Evolutionary conservation across 2,329 filamentous ascomycete genomes (phyloP).

Genomic region (Colletotrichum musae): DNA sequence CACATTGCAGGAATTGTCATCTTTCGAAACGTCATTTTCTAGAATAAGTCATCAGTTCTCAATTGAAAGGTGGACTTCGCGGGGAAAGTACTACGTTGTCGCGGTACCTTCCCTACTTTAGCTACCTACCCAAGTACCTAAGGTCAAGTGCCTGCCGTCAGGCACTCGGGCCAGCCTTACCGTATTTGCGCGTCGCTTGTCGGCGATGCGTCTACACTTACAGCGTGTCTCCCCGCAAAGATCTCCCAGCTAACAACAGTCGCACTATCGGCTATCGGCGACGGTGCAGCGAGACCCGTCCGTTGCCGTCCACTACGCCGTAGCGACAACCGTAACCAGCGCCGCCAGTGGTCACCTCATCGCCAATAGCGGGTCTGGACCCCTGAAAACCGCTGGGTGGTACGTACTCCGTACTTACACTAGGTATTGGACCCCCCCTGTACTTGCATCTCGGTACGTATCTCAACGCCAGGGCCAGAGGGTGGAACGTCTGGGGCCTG

Average conservation of each 20-base stretch:
- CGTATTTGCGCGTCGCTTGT: slow-evolving; percentile 11
- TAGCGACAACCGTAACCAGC: slow-evolving; percentile 30
- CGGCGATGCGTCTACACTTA: neutral
- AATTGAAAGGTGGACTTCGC: neutral
- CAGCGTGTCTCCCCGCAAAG: slow-evolving; percentile 18
- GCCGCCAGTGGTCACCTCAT: slow-evolving; percentile 23
- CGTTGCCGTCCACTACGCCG: slow-evolving; percentile 22
- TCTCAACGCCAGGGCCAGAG: too few species aligned
- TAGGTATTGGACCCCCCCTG: too few species aligned
- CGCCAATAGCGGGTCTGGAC: slow-evolving; percentile 21
- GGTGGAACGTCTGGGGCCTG: slow-evolving; percentile 35
- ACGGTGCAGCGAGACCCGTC: slow-evolving; percentile 39
- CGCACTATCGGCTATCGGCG: slow-evolving; percentile 35
- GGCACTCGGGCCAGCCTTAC: slow-evolving; percentile 26
- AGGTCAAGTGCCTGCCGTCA: neutral
- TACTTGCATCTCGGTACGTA: too few species aligned
- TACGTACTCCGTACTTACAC: too few species aligned
- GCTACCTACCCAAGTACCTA: too few species aligned
- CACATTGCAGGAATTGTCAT: too few species aligned
- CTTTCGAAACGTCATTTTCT: too few species aligned
- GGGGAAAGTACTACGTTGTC: neutral
- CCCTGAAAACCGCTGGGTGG: slow-evolving; percentile 28
- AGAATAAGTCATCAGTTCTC: too few species aligned
- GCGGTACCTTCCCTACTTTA: neutral
- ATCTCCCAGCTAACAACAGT: slow-evolving; percentile 8